These are phyloP conservation scores for Cubamyces sp. DNA, from an alignment of 768 basidiomycete species.

Conservation along the genomic window DNA sequence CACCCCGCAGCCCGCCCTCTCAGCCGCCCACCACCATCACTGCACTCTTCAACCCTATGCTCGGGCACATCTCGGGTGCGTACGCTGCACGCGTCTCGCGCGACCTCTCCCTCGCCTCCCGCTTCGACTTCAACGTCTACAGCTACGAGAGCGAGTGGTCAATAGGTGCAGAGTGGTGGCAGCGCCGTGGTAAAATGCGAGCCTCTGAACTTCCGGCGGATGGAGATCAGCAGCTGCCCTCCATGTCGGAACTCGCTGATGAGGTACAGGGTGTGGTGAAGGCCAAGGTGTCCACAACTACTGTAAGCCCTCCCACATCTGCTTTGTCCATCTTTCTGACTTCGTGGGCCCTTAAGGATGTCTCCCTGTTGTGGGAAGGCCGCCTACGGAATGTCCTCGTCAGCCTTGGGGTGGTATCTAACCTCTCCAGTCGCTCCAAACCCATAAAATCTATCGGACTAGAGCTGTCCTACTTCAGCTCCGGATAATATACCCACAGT, in stretches of 20 bases:
- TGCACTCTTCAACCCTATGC: slow-evolving; percentile 93
- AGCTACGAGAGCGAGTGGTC: slow-evolving; percentile 97
- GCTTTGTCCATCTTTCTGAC: background rate
- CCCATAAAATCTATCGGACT: slow-evolving; percentile 89
- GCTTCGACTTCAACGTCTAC: slow-evolving; percentile 96
- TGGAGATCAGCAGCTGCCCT: slow-evolving; percentile 29
- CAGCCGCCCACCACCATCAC: slow-evolving; percentile 96
- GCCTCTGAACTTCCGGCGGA: slow-evolving; percentile 26
- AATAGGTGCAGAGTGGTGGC: slow-evolving; percentile 96
- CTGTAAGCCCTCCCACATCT: slow-evolving; percentile 51
- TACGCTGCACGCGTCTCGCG: slow-evolving; percentile 88
- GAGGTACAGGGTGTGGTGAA: slow-evolving; percentile 85
- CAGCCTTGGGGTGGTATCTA: slow-evolving; percentile 89
- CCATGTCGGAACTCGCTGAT: slow-evolving; percentile 30
- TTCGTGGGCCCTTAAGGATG: slow-evolving; percentile 52
- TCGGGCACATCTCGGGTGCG: slow-evolving; percentile 90
- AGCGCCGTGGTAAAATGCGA: slow-evolving; percentile 57
- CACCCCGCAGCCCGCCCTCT: slow-evolving; percentile 40
- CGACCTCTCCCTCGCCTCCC: slow-evolving; percentile 83
- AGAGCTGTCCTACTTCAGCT: slow-evolving; percentile 93
- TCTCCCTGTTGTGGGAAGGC: slow-evolving; percentile 94
- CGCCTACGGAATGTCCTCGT: slow-evolving; percentile 87
- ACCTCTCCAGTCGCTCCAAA: slow-evolving; percentile 81
- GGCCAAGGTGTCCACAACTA: slow-evolving; percentile 86
- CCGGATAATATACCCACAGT: slow-evolving; percentile 38